phyloP scores from a whole-genome alignment of 192 early-diverging fungal genomes.

The Backusella circina region DNA sequence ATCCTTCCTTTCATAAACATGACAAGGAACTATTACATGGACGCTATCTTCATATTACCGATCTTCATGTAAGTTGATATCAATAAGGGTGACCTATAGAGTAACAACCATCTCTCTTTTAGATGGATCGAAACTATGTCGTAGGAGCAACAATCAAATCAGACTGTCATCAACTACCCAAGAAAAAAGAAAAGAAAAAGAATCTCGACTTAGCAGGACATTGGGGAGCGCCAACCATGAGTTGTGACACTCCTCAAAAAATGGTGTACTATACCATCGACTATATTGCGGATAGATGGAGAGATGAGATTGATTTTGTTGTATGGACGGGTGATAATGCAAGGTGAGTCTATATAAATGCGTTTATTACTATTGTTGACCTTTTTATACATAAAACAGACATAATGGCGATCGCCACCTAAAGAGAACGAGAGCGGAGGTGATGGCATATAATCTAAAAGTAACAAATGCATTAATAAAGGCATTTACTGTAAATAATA shows the following conservation, averaged over 20 bases:
- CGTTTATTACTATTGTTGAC: too few relatives aligned
- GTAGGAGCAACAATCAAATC: slow-evolving; percentile 53
- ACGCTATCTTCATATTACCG: slow-evolving; percentile 70
- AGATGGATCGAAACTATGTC: slow-evolving; percentile 56
- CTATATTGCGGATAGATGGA: slow-evolving; percentile 48
- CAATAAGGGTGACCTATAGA: neutral
- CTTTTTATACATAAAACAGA: slow-evolving; percentile 29
- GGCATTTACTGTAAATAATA: slow-evolving; percentile 41
- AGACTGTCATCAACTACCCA: slow-evolving; percentile 49
- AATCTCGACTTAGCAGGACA: slow-evolving; percentile 37
- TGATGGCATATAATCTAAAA: slow-evolving; percentile 48
- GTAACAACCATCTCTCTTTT: neutral
- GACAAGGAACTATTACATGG: slow-evolving; percentile 32
- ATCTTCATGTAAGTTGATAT: slow-evolving; percentile 51
- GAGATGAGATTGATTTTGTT: slow-evolving; percentile 62
- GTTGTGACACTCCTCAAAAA: slow-evolving; percentile 59
- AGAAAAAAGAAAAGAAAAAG: slow-evolving; percentile 12
- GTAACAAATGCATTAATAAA: slow-evolving; percentile 41
- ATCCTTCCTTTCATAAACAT: neutral
- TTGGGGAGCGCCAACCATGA: slow-evolving; percentile 54
- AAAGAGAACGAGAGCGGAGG: slow-evolving; percentile 57
- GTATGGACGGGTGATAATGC: slow-evolving; percentile 78
- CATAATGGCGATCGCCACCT: slow-evolving; percentile 62
- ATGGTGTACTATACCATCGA: slow-evolving; percentile 61
- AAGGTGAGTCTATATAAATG: slow-evolving; percentile 31